Base-by-base conservation (phyloP, 2,329 filamentous ascomycete genomes). In the Plectosphaerella plurivora region DNA sequence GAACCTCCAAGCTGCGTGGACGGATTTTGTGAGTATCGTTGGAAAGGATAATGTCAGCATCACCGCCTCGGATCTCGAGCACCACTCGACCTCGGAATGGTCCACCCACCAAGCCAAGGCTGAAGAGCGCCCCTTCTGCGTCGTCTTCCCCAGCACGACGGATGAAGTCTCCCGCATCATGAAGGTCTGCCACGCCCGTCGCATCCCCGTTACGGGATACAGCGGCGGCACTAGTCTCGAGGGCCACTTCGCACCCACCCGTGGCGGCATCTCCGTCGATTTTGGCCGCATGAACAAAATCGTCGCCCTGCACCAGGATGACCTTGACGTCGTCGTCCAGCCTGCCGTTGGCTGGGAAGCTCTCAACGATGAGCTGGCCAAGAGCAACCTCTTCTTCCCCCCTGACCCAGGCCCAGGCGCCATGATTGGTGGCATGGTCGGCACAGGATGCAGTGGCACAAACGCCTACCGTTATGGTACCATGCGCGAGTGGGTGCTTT, bases 401-500 rank as follows among this genome's bases (percentile, higher is more conserved):
- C 91, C 91, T 1, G 91, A 96, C 68, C 91, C 91, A 16, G 92
- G 91, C 50, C 91, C 92, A 50, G 91, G 91, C 16, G 91, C 91
- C 55, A 90, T 90, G 86, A 96, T 97, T 61, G 91, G 91, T 53
- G 91, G 91, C 51, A 91, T 91, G 88, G 83, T 91, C 35, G 88
- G 87, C 20, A 91, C 88, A 3, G 81, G 81, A 36, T 83, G 79
- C 72, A 82, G 78, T 63, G 91, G 91, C 54, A 96, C 91, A 14
- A 96, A 96, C 67, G 87, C 91, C 15, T 96, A 95, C 73, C 81
- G 91, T 53, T 96, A 96, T 68, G 92, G 91, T 56, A 96, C 91
- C 2, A 96, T 96, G 91, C 86, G 89, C 57, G 91, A 96, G 66
- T 96, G 91, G 91, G 92, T 96, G 12, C 73, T 96, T 20, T 88